Conservation (phyloP, 768 basidiomycete species). For the Suillus plorans region DNA sequence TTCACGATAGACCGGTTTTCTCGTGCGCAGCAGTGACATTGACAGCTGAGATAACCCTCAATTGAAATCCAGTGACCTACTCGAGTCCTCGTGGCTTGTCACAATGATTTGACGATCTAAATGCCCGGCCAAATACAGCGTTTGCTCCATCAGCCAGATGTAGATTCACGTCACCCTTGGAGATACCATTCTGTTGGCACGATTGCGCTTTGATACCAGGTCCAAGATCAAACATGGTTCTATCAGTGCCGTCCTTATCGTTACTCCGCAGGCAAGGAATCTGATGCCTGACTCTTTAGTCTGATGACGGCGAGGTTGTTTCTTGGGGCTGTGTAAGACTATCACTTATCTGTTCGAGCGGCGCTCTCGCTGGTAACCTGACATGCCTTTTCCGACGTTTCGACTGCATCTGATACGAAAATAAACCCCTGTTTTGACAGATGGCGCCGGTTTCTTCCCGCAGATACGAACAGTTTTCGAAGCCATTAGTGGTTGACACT, state of each 20-base stretch:
- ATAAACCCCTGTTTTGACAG: slow-evolving; percentile 22
- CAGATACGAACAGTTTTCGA: slow-evolving; percentile 44
- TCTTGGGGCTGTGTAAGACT: slow-evolving; percentile 6
- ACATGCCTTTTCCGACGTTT: slow-evolving; percentile 20
- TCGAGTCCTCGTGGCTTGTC: slow-evolving; percentile 31
- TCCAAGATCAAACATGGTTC: slow-evolving; percentile 37
- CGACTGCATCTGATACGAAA: background rate
- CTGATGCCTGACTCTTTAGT: slow-evolving; percentile 59
- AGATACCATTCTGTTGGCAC: slow-evolving; percentile 40
- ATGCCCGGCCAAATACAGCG: slow-evolving; percentile 45
- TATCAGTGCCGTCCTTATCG: slow-evolving; percentile 40
- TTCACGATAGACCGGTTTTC: slow-evolving; percentile 46
- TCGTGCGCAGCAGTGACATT: slow-evolving; percentile 39
- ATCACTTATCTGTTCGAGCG: slow-evolving; percentile 14
- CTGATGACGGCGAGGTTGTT: slow-evolving; percentile 34
- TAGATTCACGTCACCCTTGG: slow-evolving; percentile 50
- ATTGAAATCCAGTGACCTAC: slow-evolving; percentile 7
- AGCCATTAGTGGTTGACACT: slow-evolving; percentile 29
- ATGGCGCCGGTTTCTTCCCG: slow-evolving; percentile 56
- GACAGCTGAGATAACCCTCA: slow-evolving; percentile 32
- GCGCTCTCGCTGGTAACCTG: slow-evolving; percentile 42
- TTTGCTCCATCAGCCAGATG: slow-evolving; percentile 48
- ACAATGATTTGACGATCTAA: slow-evolving; percentile 43
- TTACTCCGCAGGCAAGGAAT: slow-evolving; percentile 48
- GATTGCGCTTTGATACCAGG: slow-evolving; percentile 30